Evolutionary conservation across 2,329 filamentous ascomycete genomes (phyloP).

Genomic region (Cladosporium austrohemisphaericum): DNA sequence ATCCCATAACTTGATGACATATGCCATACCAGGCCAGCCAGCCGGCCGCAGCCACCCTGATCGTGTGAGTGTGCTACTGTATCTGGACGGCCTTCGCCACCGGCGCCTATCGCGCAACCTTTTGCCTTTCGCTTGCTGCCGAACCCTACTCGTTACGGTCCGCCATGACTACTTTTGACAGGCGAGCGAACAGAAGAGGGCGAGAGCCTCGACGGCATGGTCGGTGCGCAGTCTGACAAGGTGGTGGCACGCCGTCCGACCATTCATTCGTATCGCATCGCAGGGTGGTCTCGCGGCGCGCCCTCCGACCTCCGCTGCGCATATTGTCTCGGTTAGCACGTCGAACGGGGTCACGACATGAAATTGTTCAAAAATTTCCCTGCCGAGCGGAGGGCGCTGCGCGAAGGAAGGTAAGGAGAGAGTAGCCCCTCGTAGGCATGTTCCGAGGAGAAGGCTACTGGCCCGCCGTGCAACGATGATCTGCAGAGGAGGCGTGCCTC

Average conservation of each 20-base stretch:
- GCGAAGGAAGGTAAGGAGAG: no score
- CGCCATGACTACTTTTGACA: neutral
- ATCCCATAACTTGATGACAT: no score
- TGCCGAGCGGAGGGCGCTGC: no score
- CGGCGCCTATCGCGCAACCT: conserved; percentile 13
- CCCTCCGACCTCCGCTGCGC: no score
- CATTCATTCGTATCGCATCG: no score
- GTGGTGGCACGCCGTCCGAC: no score
- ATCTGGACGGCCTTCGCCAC: neutral
- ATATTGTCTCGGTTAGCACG: no score
- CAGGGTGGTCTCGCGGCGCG: no score
- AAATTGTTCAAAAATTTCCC: no score
- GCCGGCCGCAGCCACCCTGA: neutral
- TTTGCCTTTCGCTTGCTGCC: conserved; percentile 11
- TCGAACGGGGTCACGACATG: no score
- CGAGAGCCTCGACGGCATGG: neutral
- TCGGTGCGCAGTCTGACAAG: conserved; percentile 1
- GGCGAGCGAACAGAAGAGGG: neutral
- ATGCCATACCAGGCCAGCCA: neutral
- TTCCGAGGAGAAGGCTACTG: conserved; percentile 9
- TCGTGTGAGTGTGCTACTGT: no score
- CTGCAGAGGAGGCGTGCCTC: conserved; percentile 8
- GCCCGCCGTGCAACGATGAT: neutral
- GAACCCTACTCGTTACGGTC: conserved; percentile 13
- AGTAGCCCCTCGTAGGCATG: neutral